phyloP scores from a whole-genome alignment of 164 flowering plant genomes.

The Magnolia changhungtana region DNA sequence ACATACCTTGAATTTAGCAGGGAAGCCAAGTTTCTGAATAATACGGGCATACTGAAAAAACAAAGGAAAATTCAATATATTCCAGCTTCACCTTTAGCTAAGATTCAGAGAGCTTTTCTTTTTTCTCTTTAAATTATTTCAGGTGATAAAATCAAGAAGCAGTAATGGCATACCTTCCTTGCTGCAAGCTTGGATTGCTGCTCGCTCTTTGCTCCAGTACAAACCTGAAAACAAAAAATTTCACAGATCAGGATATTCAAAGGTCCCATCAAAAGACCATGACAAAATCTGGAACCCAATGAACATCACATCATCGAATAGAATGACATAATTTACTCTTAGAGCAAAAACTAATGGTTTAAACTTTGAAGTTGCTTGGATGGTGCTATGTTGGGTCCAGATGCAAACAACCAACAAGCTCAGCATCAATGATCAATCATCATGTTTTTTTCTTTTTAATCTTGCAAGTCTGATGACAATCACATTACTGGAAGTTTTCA shows the following conservation, averaged over 20 bases:
- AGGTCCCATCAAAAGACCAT: too few species aligned
- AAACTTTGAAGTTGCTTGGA: too few species aligned
- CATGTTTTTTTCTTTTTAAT: too few species aligned
- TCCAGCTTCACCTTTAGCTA: background rate
- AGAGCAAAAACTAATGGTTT: too few species aligned
- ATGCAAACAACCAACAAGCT: too few species aligned
- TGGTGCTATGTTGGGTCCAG: too few species aligned
- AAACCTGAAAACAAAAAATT: slow-evolving; percentile 46
- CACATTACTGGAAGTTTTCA: too few species aligned
- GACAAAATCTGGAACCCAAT: too few species aligned
- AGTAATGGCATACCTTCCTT: slow-evolving; percentile 54
- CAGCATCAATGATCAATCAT: too few species aligned
- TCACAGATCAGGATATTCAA: background rate
- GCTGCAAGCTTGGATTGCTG: slow-evolving; percentile 88
- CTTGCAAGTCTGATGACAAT: too few species aligned
- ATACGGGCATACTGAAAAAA: slow-evolving; percentile 83
- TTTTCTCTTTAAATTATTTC: background rate
- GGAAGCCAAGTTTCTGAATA: slow-evolving; percentile 90
- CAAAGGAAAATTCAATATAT: background rate
- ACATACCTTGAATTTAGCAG: slow-evolving; percentile 83
- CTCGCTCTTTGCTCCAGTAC: slow-evolving; percentile 99
- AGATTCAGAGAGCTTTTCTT: background rate
- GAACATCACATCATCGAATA: too few species aligned
- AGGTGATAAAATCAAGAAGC: background rate
- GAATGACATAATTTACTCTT: too few species aligned